A percentile compares a stretch with the other conserved stretches of the same genome.
phyloP scores from a whole-genome alignment of 805 yeast species.

The Alloascoidea hylecoeti region DNA sequence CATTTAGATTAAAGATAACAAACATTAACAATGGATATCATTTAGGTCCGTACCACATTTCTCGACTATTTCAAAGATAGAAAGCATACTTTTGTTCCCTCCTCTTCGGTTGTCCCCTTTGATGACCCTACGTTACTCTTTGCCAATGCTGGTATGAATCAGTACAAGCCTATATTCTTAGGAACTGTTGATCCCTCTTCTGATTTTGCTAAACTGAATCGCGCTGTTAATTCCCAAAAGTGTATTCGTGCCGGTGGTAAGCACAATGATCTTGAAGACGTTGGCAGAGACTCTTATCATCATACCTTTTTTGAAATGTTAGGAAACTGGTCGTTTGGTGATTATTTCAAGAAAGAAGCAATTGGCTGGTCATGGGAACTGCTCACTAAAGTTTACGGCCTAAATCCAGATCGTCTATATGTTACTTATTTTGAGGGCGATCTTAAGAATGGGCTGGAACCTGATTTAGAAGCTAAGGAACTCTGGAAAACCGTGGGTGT shows the following conservation, averaged over 20 bases:
- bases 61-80: constrained; percentile 60
- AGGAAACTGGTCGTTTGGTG: constrained; percentile 99
- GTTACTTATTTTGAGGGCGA: constrained; percentile 98
- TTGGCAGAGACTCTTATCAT: constrained; percentile 94
- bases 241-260: constrained; percentile 99
- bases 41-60: constrained; percentile 67
- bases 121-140: constrained; percentile 95
- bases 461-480: constrained; percentile 88
- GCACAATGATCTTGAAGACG: constrained; percentile 93
- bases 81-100: constrained; percentile 73
- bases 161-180: constrained; percentile 91
- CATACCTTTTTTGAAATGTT: constrained; percentile 99
- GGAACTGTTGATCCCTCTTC: constrained; percentile 96
- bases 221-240: constrained; percentile 93
- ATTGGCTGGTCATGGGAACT: constrained; percentile 83
- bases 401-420: constrained; percentile 67
- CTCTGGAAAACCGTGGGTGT: constrained; percentile 84
- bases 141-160: constrained; percentile 99
- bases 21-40: too few species aligned
- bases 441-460: constrained; percentile 62
- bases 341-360: constrained; percentile 93
- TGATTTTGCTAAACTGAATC: constrained; percentile 67
- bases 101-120: constrained; percentile 92
- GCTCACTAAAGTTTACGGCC: constrained; percentile 72
- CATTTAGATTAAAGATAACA: too few species aligned